Conservation (phyloP, 306 rosid genomes). For the Quercus berberidifolia region DNA sequence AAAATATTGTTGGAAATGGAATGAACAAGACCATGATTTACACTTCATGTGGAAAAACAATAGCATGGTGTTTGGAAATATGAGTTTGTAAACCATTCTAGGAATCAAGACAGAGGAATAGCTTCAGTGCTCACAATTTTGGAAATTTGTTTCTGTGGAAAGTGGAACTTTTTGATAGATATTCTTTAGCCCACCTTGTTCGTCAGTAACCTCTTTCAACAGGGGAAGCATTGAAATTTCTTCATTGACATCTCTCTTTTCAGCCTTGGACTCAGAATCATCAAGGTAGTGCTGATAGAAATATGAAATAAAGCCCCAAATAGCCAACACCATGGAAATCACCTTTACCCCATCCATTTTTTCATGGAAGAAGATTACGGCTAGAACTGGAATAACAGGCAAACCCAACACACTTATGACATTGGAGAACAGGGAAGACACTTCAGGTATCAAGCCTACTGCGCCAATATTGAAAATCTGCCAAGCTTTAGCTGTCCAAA, state of each 20-base stretch:
- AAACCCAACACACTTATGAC: slow-evolving; percentile 37
- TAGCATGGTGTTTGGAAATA: too few relatives aligned
- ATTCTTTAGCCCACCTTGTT: not conserved
- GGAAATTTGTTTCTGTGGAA: not conserved
- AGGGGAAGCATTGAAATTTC: not conserved
- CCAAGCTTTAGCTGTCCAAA: slow-evolving; percentile 38
- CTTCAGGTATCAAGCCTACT: slow-evolving; percentile 46
- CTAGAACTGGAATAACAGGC: slow-evolving; percentile 48
- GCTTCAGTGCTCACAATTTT: too few relatives aligned
- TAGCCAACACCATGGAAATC: slow-evolving; percentile 41
- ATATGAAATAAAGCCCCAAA: slow-evolving; percentile 54
- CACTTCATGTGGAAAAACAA: too few relatives aligned
- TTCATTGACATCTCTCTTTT: not conserved
- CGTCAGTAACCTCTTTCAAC: not conserved
- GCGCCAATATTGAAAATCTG: slow-evolving; percentile 25
- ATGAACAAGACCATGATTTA: too few relatives aligned
- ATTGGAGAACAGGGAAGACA: slow-evolving; percentile 55
- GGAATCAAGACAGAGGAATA: too few relatives aligned
- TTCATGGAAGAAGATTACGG: slow-evolving; percentile 47
- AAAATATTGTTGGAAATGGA: too few relatives aligned
- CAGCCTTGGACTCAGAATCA: not conserved
- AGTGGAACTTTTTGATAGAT: not conserved
- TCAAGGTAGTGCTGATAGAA: slow-evolving; percentile 47
- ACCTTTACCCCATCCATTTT: slow-evolving; percentile 41
- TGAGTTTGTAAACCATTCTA: too few relatives aligned